phyloP scores from a whole-genome alignment of 1,139 yeast species.

The Ogataea hybrid region DNA sequence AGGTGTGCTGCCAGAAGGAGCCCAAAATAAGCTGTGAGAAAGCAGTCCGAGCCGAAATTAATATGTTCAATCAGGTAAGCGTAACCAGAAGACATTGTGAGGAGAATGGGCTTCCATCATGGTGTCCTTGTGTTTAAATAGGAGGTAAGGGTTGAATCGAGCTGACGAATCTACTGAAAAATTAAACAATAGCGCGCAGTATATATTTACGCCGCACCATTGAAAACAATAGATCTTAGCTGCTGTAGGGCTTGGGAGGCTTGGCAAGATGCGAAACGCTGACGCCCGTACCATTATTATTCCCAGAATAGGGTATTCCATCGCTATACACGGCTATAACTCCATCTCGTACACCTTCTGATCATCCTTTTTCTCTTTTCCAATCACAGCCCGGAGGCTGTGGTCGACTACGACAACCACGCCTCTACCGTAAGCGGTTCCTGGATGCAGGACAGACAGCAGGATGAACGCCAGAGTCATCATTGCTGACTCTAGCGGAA shows the following conservation, averaged over 20 bases:
- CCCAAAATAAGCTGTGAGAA: conserved; percentile 47
- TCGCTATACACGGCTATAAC: background rate
- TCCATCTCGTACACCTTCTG: conserved; percentile 7
- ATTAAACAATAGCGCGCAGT: background rate
- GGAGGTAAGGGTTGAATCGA: no score
- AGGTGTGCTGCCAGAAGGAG: conserved; percentile 39
- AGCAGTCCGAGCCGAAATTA: conserved; percentile 41
- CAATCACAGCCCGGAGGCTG: conserved; percentile 1
- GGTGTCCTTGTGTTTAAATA: no score
- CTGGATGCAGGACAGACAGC: conserved; percentile 64
- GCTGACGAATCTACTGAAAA: no score
- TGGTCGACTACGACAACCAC: background rate
- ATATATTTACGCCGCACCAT: background rate
- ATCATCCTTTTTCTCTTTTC: conserved; percentile 32
- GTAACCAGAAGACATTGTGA: background rate
- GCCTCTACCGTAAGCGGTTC: conserved; percentile 46
- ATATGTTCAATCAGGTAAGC: background rate
- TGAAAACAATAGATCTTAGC: background rate
- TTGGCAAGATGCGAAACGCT: background rate
- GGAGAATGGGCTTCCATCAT: no score
- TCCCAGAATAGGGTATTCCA: background rate
- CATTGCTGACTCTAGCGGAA: conserved; percentile 78
- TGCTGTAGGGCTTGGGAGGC: background rate
- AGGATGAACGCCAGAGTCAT: conserved; percentile 45
- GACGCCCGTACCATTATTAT: background rate